Evolutionary conservation across 2,329 filamentous ascomycete species (phyloP), one percentile per base, ranked within the genome.

Genomic region (Neopestalotiopsis sp.): DNA sequence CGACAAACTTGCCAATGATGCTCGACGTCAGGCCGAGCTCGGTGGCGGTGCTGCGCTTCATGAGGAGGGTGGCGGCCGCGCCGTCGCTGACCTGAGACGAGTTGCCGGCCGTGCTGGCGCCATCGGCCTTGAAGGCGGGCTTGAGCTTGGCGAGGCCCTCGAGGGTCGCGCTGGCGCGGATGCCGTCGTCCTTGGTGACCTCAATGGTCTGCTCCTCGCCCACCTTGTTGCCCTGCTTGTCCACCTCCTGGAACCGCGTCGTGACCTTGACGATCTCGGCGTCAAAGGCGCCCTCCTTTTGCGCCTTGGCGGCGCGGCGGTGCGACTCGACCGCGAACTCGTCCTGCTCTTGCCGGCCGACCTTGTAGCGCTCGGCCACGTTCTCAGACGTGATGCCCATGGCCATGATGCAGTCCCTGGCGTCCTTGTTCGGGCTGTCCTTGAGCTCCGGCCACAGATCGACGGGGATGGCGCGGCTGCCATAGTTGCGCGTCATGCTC

Each of bases 401-500:
- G 74, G 91, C 90, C 95, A 97, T 97, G 78, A 98, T 89, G 79
- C 95, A 97, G 78, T 97, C 95, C 57, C 88, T 84, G 3, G 93
- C 92, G 71, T 97, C 91, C 75, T 91, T 86, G 10, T 88, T 86
- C 1, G 82, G 81, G 3, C 87, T 90, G 1, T 91, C 87, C 74
- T 84, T 88, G 70, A 97, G 82, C 65, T 88, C 90, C 0, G 92
- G 90, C 94, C 94, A 97, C 12, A 94, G 81, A 71, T 94, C 89
- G 0, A 90, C 91, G 0, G 95, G 95, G 58, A 98, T 96, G n/a
- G 95, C 95, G 68, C 90, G 85, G 32, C 85, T 89, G 65, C 91
- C 94, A 81, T 98, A 98, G 82, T 97, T 97, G 72, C 92, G 84
- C 72, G 94, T 97, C 95, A 98, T 98, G 82, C 92, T 95, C 87